Evolutionary conservation across 2,329 filamentous ascomycete genomes (phyloP).

Genomic region (Monosporascus sp.): DNA sequence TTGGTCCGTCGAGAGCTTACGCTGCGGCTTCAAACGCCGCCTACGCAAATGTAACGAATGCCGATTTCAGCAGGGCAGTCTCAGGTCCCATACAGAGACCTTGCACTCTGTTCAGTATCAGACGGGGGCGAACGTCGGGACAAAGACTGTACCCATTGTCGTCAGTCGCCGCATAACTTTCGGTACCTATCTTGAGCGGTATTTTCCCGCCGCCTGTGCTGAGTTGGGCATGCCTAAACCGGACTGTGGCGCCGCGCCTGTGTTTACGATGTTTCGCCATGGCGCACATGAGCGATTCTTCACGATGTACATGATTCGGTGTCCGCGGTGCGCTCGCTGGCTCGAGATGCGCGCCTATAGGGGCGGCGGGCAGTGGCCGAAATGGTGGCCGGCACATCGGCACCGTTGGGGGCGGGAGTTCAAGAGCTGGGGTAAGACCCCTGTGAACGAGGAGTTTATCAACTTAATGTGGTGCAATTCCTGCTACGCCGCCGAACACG

Average conservation of each 20-base stretch:
- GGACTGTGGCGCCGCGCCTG: too few species aligned
- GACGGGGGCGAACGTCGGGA: not conserved
- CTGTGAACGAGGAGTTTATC: not conserved
- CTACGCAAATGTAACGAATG: slow-evolving; percentile 10
- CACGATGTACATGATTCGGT: slow-evolving; percentile 9
- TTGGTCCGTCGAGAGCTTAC: not conserved
- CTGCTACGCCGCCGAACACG: not conserved
- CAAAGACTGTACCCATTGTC: too few species aligned
- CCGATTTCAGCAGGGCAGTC: slow-evolving; percentile 1
- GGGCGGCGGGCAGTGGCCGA: not conserved
- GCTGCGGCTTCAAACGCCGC: slow-evolving; percentile 4
- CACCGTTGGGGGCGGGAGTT: not conserved
- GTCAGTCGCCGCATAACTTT: too few species aligned
- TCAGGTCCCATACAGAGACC: slow-evolving; percentile 1
- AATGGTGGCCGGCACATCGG: slow-evolving; percentile 1
- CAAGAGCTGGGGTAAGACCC: not conserved
- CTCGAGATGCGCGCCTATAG: slow-evolving; percentile 5
- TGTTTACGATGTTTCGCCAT: not conserved
- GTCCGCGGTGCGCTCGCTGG: slow-evolving; percentile 4
- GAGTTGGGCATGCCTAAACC: too few species aligned
- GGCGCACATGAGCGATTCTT: not conserved
- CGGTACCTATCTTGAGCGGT: too few species aligned
- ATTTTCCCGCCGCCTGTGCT: too few species aligned
- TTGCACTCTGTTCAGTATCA: too few species aligned
- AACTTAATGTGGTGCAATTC: not conserved